Evolutionary conservation across 257 asterid species (phyloP).

Genomic region (Petunia axillaris): DNA sequence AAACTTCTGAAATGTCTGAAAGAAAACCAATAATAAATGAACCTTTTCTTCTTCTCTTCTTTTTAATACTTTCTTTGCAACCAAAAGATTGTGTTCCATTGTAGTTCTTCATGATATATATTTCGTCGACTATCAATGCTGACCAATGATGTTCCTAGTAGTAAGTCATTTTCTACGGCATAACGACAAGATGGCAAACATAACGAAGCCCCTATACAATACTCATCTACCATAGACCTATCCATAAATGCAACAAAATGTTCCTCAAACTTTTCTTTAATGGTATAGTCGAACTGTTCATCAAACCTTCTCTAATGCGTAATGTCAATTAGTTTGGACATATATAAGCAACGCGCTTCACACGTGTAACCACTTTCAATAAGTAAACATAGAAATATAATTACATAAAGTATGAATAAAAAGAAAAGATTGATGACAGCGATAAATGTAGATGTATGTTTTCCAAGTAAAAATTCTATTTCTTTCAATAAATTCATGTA

Average conservation of each 20-base stretch:
- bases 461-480: too few relatives aligned
- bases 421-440: too few relatives aligned
- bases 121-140: not conserved
- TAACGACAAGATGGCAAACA: not conserved
- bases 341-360: too few relatives aligned
- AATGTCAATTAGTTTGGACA: not conserved
- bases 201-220: not conserved
- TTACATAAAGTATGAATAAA: too few relatives aligned
- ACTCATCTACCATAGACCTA: not conserved
- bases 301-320: not conserved
- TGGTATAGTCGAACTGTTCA: too few relatives aligned
- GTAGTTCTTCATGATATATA: not conserved
- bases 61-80: constrained; percentile 5
- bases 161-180: not conserved
- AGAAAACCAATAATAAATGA: not conserved
- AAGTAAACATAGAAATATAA: too few relatives aligned
- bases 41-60: not conserved
- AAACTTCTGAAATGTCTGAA: not conserved
- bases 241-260: not conserved
- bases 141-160: not conserved
- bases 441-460: too few relatives aligned
- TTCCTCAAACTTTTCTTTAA: too few relatives aligned
- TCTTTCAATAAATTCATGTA: too few relatives aligned
- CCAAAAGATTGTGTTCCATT: not conserved
- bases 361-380: too few relatives aligned